Percentiles rank a stretch among this genome's conserved stretches.
Conservation (phyloP, 2,329 filamentous ascomycete genomes). For the Trichophaea hybrida region DNA sequence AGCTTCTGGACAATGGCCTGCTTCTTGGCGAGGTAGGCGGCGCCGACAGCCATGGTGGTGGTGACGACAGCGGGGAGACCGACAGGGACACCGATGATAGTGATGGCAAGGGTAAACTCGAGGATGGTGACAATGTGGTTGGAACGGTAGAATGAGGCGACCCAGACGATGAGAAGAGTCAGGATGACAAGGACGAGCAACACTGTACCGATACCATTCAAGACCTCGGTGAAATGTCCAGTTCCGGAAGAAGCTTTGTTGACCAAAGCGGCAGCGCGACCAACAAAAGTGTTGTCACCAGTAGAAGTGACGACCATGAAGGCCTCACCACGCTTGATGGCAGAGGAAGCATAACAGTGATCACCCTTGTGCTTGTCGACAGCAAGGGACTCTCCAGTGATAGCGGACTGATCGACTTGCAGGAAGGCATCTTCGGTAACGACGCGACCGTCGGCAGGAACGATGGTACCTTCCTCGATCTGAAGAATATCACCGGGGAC, state of each 20-base stretch:
- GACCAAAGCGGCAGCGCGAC: conserved; percentile 73
- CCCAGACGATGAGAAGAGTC: conserved; percentile 70
- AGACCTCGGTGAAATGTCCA: conserved; percentile 82
- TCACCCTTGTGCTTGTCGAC: conserved; percentile 78
- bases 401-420: conserved; percentile 82
- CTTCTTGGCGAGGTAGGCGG: conserved; percentile 81
- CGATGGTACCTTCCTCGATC: conserved; percentile 81
- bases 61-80: conserved; percentile 87
- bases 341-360: conserved; percentile 69
- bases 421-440: conserved; percentile 72
- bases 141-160: conserved; percentile 76
- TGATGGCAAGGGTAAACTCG: conserved; percentile 73
- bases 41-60: conserved; percentile 88
- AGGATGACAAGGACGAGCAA: conserved; percentile 67
- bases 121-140: conserved; percentile 67
- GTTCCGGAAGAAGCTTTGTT: conserved; percentile 57
- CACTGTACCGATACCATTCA: conserved; percentile 72
- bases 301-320: conserved; percentile 70
- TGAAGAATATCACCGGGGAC: conserved; percentile 83
- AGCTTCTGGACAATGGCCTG: conserved; percentile 89
- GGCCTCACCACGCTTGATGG: conserved; percentile 79
- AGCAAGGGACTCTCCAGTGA: conserved; percentile 82
- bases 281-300: conserved; percentile 82
- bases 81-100: conserved; percentile 82
- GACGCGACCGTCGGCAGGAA: conserved; percentile 75